Percentiles rank a stretch among this genome's conserved stretches.
These are phyloP conservation scores for Breviolum minutum DNA, from an alignment of 73 alveolate genomes.

Conservation along the genomic window DNA sequence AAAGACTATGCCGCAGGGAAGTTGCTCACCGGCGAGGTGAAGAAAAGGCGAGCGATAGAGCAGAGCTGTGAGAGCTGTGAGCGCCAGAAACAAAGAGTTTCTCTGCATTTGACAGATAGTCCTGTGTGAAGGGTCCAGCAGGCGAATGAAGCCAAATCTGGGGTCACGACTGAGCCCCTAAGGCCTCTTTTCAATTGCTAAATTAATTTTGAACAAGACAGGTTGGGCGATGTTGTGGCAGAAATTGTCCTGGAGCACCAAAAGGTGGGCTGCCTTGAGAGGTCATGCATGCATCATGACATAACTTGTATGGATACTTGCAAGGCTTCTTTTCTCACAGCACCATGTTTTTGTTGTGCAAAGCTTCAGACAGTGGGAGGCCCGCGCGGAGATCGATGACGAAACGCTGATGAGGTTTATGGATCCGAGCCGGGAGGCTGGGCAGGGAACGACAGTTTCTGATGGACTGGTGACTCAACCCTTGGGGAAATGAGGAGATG, in stretches of 20 bases:
- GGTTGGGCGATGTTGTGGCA: conserved; percentile 73
- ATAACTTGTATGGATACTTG: neutral
- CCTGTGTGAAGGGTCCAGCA: neutral
- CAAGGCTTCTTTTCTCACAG: neutral
- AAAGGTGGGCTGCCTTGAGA: neutral
- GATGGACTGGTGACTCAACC: too few species aligned
- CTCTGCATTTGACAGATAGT: neutral
- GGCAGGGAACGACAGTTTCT: neutral
- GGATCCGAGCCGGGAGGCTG: conserved; percentile 81
- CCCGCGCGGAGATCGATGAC: conserved; percentile 36
- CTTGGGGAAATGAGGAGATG: too few species aligned
- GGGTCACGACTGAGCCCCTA: too few species aligned
- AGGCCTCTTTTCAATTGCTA: too few species aligned
- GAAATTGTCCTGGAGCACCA: conserved; percentile 85
- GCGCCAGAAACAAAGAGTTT: neutral
- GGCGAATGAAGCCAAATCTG: too few species aligned
- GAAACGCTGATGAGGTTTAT: conserved; percentile 46
- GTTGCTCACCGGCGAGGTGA: conserved; percentile 98
- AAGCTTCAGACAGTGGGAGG: neutral
- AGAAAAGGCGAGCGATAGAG: conserved; percentile 36
- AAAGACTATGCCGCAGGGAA: conserved; percentile 98
- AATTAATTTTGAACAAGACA: neutral
- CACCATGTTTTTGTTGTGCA: too few species aligned
- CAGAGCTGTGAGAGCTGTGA: neutral
- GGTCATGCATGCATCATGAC: neutral